These are phyloP conservation scores for Xylariaceae sp. DNA, from an alignment of 2,329 filamentous ascomycete species.

Conservation along the genomic window DNA sequence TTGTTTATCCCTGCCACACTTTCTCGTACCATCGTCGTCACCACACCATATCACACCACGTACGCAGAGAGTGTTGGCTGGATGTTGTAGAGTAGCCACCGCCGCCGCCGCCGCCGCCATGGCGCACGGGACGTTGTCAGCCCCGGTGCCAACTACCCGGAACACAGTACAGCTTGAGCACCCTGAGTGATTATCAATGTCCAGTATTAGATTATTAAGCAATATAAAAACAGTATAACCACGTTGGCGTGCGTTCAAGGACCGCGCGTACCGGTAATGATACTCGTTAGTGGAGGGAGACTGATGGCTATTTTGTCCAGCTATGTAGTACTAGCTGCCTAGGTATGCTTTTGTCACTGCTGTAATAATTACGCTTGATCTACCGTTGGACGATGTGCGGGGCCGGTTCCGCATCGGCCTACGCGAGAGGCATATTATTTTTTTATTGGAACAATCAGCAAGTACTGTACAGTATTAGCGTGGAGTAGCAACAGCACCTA, in stretches of 20 bases:
- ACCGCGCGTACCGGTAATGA: background rate
- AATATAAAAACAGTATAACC: too few relatives aligned
- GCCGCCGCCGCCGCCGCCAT: slow-evolving; percentile 20
- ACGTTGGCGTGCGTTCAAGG: slow-evolving; percentile 1
- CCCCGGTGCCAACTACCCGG: slow-evolving; percentile 29
- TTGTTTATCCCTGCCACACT: slow-evolving; percentile 17
- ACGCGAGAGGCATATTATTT: too few relatives aligned
- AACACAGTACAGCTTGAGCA: too few relatives aligned
- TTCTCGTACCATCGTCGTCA: slow-evolving; percentile 15
- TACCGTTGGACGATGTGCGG: slow-evolving; percentile 19
- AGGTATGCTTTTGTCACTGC: too few relatives aligned
- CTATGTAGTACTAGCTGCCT: background rate
- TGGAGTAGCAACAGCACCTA: background rate
- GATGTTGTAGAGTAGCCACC: background rate
- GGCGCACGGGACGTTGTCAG: slow-evolving; percentile 27
- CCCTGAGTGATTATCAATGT: too few relatives aligned
- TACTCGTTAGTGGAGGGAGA: too few relatives aligned
- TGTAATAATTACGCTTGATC: slow-evolving; percentile 2
- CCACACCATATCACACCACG: slow-evolving; percentile 1
- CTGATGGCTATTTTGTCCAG: slow-evolving; percentile 3
- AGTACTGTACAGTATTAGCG: background rate
- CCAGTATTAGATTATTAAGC: too few relatives aligned
- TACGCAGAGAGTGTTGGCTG: background rate
- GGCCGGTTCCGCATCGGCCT: too few relatives aligned
- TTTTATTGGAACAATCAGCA: slow-evolving; percentile 3